Base-by-base conservation (phyloP, 345 rosid species). In the Citrus glauca region DNA sequence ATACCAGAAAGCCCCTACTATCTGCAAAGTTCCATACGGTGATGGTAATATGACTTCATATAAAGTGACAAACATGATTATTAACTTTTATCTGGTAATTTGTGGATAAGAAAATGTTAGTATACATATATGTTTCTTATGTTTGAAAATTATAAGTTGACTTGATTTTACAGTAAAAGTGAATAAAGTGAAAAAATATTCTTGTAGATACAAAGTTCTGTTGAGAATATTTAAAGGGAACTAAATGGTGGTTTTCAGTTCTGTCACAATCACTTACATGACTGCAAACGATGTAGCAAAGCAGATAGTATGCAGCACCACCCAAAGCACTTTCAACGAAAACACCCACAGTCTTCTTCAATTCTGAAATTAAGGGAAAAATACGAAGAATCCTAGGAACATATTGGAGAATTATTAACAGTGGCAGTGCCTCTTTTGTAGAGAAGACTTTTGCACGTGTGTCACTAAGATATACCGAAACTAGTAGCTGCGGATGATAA, bases 211-310 rank as follows among this genome's bases (percentile, higher is more conserved):
- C 35, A 67, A 17, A n/a, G 62, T 59, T n/a, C 27, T n/a, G 62
- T 59, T 59, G 27, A 59, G 27, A 64, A 32, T 19, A 35, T 66
- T 9, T 16, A 66, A 66, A 66, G 48, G 40, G 25, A 22, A 22
- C 27, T 25, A 13, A 42, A 5, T 69, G 5, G n/a, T 7, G 19
- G 10, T 72, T n/a, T 42, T n/a, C 50, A 72, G 16, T 27, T 60
- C 8, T n/a, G 25, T 68, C 53, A 35, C 2, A 74, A 56, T n/a
- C 9, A 79, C 98, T 88, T 82, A 92, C 98, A 83, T 94, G 98
- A 75, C 98, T 91, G 24, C 94, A 90, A 72, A 92, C 92, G 88
- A 94, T 56, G 86, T 92, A 94, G 96, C 98, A 94, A 6, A 94
- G 92, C 62, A 94, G 85, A 76, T 94, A 94, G 82, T 94, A 92